Evolutionary conservation across 2,329 filamentous ascomycete genomes (phyloP).

Genomic region (Diaporthe citriasiana): DNA sequence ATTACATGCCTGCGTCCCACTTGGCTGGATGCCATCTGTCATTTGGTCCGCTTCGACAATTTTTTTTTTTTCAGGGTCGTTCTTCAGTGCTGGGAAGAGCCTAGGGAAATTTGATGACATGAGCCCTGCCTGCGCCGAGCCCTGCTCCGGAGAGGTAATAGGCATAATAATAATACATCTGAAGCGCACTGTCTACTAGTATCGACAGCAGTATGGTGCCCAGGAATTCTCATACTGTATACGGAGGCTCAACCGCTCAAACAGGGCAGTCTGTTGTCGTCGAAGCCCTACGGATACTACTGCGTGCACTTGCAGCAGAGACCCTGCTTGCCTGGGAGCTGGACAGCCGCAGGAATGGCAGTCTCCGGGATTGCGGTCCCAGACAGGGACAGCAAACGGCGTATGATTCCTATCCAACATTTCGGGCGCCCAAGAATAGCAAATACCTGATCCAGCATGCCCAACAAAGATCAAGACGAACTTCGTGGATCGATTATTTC

Average conservation of each 20-base stretch:
- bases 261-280: slow-evolving; percentile 12
- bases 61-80: not conserved
- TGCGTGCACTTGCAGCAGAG: slow-evolving; percentile 10
- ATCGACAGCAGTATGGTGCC: not conserved
- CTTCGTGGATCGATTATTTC: not conserved
- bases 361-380: slow-evolving; percentile 20
- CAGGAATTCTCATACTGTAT: not conserved
- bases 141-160: not conserved
- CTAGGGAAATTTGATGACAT: not conserved
- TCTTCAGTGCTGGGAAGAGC: slow-evolving; percentile 28
- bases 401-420: not conserved
- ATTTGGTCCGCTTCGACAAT: slow-evolving; percentile 19
- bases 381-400: slow-evolving; percentile 3
- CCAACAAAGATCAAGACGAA: slow-evolving; percentile 4
- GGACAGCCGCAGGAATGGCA: slow-evolving; percentile 19
- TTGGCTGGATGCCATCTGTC: slow-evolving; percentile 22
- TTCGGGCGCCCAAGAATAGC: slow-evolving; percentile 13
- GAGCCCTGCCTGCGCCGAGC: slow-evolving; percentile 5
- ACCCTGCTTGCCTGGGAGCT: slow-evolving; percentile 7
- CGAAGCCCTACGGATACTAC: slow-evolving; percentile 29
- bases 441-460: slow-evolving; percentile 13
- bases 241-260: not conserved
- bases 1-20: slow-evolving; percentile 39
- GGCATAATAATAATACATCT: no score
- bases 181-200: not conserved